Evolutionary conservation across 768 basidiomycete genomes (phyloP).

Genomic region (Tubosaeta sp.): DNA sequence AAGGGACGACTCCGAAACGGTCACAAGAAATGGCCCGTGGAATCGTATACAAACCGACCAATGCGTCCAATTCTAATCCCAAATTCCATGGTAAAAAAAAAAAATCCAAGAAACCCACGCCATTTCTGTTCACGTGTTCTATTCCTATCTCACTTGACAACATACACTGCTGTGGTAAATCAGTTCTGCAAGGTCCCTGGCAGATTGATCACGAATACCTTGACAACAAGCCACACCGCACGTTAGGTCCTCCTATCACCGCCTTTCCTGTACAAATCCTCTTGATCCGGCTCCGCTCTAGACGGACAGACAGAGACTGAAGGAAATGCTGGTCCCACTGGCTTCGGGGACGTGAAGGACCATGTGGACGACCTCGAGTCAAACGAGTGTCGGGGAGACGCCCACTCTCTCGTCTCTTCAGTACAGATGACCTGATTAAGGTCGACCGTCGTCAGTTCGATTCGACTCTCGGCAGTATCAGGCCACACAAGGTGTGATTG

Average conservation of each 20-base stretch:
- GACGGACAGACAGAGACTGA: neutral
- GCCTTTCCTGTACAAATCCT: neutral
- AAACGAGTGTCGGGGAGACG: neutral
- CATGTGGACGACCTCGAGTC: neutral
- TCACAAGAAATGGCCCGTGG: no score
- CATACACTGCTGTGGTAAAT: neutral
- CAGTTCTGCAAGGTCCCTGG: neutral
- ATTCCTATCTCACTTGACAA: neutral
- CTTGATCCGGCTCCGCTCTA: neutral
- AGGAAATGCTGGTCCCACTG: neutral
- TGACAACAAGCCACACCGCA: neutral
- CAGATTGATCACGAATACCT: neutral
- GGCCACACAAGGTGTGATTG: neutral
- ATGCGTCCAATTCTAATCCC: neutral
- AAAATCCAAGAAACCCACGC: neutral
- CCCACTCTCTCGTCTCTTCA: neutral
- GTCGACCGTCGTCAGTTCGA: conserved; percentile 12
- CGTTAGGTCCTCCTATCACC: neutral
- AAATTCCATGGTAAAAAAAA: neutral
- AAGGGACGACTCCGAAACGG: neutral
- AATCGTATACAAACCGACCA: neutral
- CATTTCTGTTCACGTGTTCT: neutral
- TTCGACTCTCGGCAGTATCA: neutral
- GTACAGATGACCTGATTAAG: neutral
- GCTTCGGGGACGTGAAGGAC: neutral